These are phyloP conservation scores for Boletus reticuloceps DNA, from an alignment of 768 basidiomycete genomes.

Conservation along the genomic window DNA sequence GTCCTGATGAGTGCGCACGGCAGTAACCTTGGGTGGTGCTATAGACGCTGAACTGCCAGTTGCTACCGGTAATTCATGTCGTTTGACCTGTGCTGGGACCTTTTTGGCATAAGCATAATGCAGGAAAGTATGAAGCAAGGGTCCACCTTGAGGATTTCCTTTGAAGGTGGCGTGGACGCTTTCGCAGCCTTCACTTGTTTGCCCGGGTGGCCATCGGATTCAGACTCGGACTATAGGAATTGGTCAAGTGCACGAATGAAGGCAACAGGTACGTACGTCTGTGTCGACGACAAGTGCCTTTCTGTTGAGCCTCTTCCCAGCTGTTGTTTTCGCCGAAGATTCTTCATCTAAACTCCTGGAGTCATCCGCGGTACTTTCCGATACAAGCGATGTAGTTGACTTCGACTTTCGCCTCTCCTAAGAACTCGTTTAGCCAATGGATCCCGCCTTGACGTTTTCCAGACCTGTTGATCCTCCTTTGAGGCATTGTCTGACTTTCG, in stretches of 20 bases:
- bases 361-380: constrained; percentile 9
- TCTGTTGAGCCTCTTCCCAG: constrained; percentile 4
- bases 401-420: constrained; percentile 19
- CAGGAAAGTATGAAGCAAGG: neutral
- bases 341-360: constrained; percentile 8
- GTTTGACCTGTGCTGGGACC: constrained; percentile 1
- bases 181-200: constrained; percentile 2
- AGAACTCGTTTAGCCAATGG: neutral
- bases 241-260: neutral
- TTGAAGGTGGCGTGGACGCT: neutral
- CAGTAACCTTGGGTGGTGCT: constrained; percentile 14
- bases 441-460: neutral
- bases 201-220: constrained; percentile 3
- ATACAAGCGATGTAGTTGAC: constrained; percentile 2
- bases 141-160: constrained; percentile 13
- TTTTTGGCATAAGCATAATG: constrained; percentile 3
- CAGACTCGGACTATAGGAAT: constrained; percentile 17
- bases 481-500: constrained; percentile 12
- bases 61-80: constrained; percentile 2
- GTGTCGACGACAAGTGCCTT: constrained; percentile 1
- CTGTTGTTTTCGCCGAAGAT: neutral
- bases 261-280: constrained; percentile 11
- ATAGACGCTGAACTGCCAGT: neutral
- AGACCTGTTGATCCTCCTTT: constrained; percentile 21
- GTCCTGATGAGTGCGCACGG: constrained; percentile 30